Evolutionary conservation across 495 filamentous ascomycete species (phyloP).

Genomic region (Lophiotrema nucula): DNA sequence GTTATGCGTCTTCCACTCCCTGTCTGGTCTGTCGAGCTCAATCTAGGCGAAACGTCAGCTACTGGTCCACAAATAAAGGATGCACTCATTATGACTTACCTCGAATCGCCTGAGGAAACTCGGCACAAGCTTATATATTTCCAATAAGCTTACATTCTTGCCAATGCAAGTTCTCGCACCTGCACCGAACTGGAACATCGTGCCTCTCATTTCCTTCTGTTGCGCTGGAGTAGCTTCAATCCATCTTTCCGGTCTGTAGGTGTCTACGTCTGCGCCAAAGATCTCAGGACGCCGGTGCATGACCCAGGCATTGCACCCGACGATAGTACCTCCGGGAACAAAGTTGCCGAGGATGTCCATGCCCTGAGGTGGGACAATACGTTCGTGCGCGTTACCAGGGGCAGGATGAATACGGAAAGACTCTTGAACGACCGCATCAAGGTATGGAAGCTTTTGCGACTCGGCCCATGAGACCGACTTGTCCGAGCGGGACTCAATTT

Average conservation of each 20-base stretch:
- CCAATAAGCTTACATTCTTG: slow-evolving; percentile 69
- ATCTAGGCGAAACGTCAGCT: slow-evolving; percentile 40
- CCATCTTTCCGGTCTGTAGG: slow-evolving; percentile 59
- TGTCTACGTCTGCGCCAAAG: slow-evolving; percentile 54
- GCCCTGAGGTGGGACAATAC: slow-evolving; percentile 59
- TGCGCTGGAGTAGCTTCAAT: slow-evolving; percentile 44
- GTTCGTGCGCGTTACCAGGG: slow-evolving; percentile 61
- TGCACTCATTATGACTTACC: slow-evolving; percentile 37
- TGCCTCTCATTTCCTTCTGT: slow-evolving; percentile 47
- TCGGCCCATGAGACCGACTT: slow-evolving; percentile 47
- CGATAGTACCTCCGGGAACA: slow-evolving; percentile 56
- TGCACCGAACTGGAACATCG: slow-evolving; percentile 59
- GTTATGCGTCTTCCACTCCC: slow-evolving; percentile 66
- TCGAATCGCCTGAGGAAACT: slow-evolving; percentile 70
- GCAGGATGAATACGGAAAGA: slow-evolving; percentile 65
- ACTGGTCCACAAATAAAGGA: too few species aligned
- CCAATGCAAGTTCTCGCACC: slow-evolving; percentile 69
- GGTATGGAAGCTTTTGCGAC: slow-evolving; percentile 53
- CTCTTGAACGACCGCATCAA: slow-evolving; percentile 70
- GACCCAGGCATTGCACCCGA: slow-evolving; percentile 62
- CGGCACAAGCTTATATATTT: slow-evolving; percentile 79
- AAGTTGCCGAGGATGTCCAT: slow-evolving; percentile 49
- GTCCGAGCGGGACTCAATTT: slow-evolving; percentile 33
- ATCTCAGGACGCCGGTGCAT: slow-evolving; percentile 55
- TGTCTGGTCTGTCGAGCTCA: slow-evolving; percentile 54